Evolutionary conservation across 495 filamentous ascomycete genomes (phyloP), one percentile per base, ranked within the genome.

Genomic region (Cercophora newfieldiana): DNA sequence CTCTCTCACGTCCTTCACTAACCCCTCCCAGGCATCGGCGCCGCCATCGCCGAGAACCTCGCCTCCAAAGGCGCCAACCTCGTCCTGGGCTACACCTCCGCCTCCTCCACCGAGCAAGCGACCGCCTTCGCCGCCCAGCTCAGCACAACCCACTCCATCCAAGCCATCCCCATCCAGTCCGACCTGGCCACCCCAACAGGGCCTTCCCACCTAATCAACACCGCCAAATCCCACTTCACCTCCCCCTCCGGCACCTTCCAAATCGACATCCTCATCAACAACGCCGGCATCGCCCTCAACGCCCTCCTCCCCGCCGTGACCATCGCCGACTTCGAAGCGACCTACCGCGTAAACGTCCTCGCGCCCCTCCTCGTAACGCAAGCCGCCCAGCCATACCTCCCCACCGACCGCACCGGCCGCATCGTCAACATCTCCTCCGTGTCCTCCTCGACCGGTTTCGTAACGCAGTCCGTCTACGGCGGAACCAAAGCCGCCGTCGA

Each of bases 401-500:
- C 93, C 0, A 75, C 69, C 22, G 88, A 93, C 78, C 87, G 91
- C 25, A 86, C 85, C 24, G 92, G 92, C 14, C 88, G 93, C 63
- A 88, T 96, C 71, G 69, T 97, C 63, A 96, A 92, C 75, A 73
- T 96, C 67, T 91, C 87, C 16, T 88, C 84, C 64, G 88, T 96
- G 7, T 85, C 88, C 5, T 84, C 90, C 1, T 83, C 82, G 3
- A 74, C 89, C 12, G 92, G 93, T 0, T 92, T 91, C 76, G 72
- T 80, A 2, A 84, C 81, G 6, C 91, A 95, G 76, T 85, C 85
- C 7, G 86, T 96, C 31, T 97, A 97, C 72, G 91, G 90, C 47
- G 93, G 92, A 3, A 94, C 89, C 68, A 97, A 97, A 77, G 93
- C 90, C 0, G 93, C 94, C 0, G 70, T 97, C 31, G 94, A 97